These are phyloP conservation scores for Phytophthora aleatoria DNA, from an alignment of 352 stramenopile genomes.

Conservation along the genomic window DNA sequence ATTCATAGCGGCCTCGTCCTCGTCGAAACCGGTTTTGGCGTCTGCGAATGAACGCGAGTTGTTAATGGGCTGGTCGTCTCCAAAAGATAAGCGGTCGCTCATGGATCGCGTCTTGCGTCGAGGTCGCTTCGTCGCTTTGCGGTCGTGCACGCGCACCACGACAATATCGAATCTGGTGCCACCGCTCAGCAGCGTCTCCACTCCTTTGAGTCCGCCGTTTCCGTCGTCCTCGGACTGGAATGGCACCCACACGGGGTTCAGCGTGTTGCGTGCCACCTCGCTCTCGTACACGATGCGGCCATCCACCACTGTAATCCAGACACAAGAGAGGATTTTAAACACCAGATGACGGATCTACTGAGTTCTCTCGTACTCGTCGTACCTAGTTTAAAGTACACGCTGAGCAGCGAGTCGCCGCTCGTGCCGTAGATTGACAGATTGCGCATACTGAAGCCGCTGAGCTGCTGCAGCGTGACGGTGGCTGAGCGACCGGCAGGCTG, in stretches of 20 bases:
- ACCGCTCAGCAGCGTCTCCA: slow-evolving; percentile 51
- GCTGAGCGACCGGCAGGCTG: slow-evolving; percentile 28
- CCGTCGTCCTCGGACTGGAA: slow-evolving; percentile 60
- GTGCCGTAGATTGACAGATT: slow-evolving; percentile 68
- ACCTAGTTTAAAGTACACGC: slow-evolving; percentile 84
- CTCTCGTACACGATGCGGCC: slow-evolving; percentile 73
- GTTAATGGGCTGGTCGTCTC: slow-evolving; percentile 49
- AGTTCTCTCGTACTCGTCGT: neutral
- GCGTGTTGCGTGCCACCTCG: slow-evolving; percentile 66
- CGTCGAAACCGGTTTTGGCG: slow-evolving; percentile 37
- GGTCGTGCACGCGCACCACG: slow-evolving; percentile 68
- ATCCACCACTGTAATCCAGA: slow-evolving; percentile 55
- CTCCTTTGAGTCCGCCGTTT: slow-evolving; percentile 30
- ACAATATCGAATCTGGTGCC: slow-evolving; percentile 67
- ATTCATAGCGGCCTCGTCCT: slow-evolving; percentile 35
- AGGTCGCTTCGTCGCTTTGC: slow-evolving; percentile 39
- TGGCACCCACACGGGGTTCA: slow-evolving; percentile 85
- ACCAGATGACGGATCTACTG: neutral
- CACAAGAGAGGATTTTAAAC: neutral
- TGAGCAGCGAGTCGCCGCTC: slow-evolving; percentile 50
- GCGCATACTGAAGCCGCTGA: slow-evolving; percentile 78
- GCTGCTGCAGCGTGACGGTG: slow-evolving; percentile 72
- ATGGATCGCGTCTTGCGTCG: slow-evolving; percentile 57
- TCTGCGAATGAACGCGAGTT: slow-evolving; percentile 52
- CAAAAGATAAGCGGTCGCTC: slow-evolving; percentile 41